Base-by-base conservation (phyloP, 108 stramenopile species). In the Pseudonitzschia multiseries region DNA sequence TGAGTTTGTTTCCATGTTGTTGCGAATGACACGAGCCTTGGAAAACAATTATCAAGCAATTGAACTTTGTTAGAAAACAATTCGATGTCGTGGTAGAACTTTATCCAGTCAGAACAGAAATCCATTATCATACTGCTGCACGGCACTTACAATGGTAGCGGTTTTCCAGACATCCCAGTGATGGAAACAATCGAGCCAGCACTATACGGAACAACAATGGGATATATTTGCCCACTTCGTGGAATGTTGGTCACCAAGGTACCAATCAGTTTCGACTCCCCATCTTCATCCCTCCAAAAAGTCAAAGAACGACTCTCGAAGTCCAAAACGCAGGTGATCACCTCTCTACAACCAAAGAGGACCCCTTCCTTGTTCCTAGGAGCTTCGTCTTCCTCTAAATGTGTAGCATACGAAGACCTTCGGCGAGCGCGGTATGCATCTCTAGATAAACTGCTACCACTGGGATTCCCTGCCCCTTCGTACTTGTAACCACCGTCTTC, bases 121-220 rank as follows among this genome's bases (percentile, higher is more conserved):
- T 48, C 1, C 46, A 18, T 18, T 8, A 5, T 48, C 46, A 48
- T 1, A 48, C 46, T 21, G 44, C 28, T 3, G 5, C 67, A 28
- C 5, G 2, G 8, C 13, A 72, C 62, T 64, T 22, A 72, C 71
- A 66, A 26, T 74, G 72, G 79, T 20, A 79, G 33, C 24, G 84
- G 81, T 57, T 71, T 68, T 21, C 56, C 70, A 32, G 66, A 71
- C 57, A 81, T 57, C 17, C 79, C 74, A 46, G 78, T 79, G 44
- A 85, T 82, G 12, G 81, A 73, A 44, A 85, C 84, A 20, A 43
- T 72, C 12, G 68, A 74, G 15, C 79, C 84, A 36, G 71, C 54
- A 61, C 82, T 80, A 72, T 76, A 85, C 8, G 81, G 84, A 28
- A 80, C 79, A 54, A 64, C 81, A 10, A 85, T 62, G 13, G 84